These are phyloP conservation scores for Gleditsia sinensis DNA, from an alignment of 306 rosid species.

Conservation along the genomic window DNA sequence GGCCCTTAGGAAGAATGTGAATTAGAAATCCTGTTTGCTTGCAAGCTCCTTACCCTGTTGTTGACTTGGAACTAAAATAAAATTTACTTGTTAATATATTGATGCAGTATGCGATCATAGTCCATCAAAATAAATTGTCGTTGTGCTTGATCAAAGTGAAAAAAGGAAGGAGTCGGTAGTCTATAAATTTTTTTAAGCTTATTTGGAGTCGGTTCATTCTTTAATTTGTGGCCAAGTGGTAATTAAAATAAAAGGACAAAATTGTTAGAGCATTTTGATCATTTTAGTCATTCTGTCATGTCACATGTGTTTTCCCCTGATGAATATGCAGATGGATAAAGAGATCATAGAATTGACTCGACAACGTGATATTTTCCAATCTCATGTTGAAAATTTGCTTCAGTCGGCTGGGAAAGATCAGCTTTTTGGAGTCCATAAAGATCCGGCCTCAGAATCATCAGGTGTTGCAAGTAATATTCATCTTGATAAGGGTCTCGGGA, in stretches of 20 bases:
- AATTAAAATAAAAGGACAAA: slow-evolving; percentile 7
- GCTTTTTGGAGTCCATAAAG: slow-evolving; percentile 36
- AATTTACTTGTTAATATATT: background rate
- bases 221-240: slow-evolving; percentile 7
- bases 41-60: background rate
- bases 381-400: slow-evolving; percentile 55
- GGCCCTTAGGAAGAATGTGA: background rate
- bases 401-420: slow-evolving; percentile 48
- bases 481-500: background rate
- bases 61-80: slow-evolving; percentile 16
- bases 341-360: slow-evolving; percentile 70
- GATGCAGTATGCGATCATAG: background rate
- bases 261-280: background rate
- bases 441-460: slow-evolving; percentile 38
- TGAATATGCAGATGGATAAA: slow-evolving; percentile 66
- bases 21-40: background rate
- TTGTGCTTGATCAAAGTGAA: background rate
- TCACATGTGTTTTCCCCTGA: background rate
- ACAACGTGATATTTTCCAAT: slow-evolving; percentile 76
- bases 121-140: background rate
- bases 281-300: slow-evolving; percentile 7
- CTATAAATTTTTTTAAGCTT: slow-evolving; percentile 10
- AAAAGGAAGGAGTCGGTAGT: slow-evolving; percentile 5
- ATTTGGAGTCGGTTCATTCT: background rate
- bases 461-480: slow-evolving; percentile 24